These are phyloP conservation scores for Isochrysis galbana DNA, from an alignment of 78 protist genomes.

Conservation along the genomic window DNA sequence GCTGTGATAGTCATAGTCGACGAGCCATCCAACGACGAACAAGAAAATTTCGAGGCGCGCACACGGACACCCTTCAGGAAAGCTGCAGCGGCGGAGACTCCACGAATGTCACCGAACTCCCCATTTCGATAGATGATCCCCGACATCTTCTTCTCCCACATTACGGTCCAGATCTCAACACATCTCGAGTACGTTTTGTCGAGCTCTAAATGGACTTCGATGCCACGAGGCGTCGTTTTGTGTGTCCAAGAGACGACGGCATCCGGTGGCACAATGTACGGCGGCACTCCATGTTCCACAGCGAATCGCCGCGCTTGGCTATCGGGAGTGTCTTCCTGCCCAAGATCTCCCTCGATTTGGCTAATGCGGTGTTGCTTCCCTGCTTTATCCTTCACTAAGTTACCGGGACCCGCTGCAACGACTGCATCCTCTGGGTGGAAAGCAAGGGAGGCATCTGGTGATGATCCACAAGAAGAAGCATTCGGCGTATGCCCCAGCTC, in stretches of 20 bases:
- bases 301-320: neutral
- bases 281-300: neutral
- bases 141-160: neutral
- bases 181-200: neutral
- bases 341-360: no score
- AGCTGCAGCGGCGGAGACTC: neutral
- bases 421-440: no score
- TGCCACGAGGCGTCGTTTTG: neutral
- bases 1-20: neutral
- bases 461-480: no score
- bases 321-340: neutral
- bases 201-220: neutral
- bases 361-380: no score
- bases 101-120: neutral
- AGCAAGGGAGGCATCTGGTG: no score
- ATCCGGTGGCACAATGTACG: neutral
- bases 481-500: no score
- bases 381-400: no score
- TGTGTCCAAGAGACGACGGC: neutral
- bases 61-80: neutral
- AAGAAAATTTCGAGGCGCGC: neutral
- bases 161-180: neutral
- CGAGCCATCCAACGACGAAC: neutral
- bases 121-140: neutral
- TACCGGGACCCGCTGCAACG: no score